Conservation (phyloP, 805 yeast genomes). For the Saccharomyces jurei region DNA sequence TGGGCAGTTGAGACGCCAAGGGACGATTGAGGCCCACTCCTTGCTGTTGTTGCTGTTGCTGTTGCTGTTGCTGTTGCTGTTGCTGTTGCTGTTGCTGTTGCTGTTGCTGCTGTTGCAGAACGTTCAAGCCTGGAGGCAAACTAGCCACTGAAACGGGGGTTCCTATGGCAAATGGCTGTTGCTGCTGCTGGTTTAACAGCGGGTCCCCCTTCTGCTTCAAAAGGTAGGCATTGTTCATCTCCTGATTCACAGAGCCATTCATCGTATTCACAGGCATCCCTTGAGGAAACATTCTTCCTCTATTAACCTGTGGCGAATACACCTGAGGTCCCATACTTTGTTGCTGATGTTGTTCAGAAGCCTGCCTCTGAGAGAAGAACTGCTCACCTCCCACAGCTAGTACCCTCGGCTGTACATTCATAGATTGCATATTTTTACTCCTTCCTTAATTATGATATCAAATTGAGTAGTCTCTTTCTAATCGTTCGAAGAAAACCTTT, state of each 20-base stretch:
- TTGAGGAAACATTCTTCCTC: constrained; percentile 19
- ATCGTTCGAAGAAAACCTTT: neutral
- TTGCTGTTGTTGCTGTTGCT: constrained; percentile 9
- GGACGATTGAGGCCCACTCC: constrained; percentile 13
- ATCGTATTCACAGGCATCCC: constrained; percentile 7
- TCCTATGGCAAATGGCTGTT: constrained; percentile 11
- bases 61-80: constrained; percentile 4
- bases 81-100: constrained; percentile 12
- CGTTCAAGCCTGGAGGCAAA: constrained; percentile 25
- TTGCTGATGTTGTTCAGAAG: constrained; percentile 20
- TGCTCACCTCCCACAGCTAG: constrained; percentile 24
- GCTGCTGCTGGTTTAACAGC: constrained; percentile 5
- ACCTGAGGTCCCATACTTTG: constrained; percentile 21
- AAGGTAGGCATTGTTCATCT: constrained; percentile 18
- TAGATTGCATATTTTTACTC: constrained; percentile 17
- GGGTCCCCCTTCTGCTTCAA: constrained; percentile 25
- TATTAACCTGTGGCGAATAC: constrained; percentile 25
- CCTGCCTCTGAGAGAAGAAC: constrained; percentile 19
- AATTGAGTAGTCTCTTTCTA: neutral
- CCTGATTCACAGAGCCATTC: constrained; percentile 10
- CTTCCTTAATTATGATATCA: neutral
- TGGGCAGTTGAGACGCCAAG: neutral
- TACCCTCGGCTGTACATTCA: constrained; percentile 24
- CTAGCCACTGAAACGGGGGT: constrained; percentile 7
- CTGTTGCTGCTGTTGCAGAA: constrained; percentile 19